Evolutionary conservation across 345 rosid genomes (phyloP).

Genomic region (Camelina laxa): DNA sequence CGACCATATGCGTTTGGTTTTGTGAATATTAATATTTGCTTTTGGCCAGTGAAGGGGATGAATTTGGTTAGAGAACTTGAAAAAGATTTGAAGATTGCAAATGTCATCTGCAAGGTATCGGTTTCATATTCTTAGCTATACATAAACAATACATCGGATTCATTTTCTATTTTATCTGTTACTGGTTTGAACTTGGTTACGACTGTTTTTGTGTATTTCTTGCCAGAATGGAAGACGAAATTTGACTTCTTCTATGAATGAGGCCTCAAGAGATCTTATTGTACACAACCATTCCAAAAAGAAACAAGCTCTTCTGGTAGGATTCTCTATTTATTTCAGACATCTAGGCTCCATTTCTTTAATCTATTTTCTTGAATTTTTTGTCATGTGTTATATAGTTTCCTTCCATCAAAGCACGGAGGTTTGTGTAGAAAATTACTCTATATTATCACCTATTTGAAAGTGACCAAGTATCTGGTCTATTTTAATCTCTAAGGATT

Average conservation of each 20-base stretch:
- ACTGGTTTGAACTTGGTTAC: constrained; percentile 38
- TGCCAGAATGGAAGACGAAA: constrained; percentile 96
- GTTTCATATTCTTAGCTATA: constrained; percentile 17
- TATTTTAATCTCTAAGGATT: not conserved
- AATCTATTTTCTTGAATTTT: not conserved
- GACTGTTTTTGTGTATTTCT: constrained; percentile 33
- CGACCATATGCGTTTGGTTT: not conserved
- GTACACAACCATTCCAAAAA: constrained; percentile 88
- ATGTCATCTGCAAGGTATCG: constrained; percentile 92
- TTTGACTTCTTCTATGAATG: constrained; percentile 86
- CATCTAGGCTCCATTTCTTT: constrained; percentile 19
- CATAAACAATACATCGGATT: constrained; percentile 1
- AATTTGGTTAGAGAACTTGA: constrained; percentile 96
- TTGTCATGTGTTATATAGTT: constrained; percentile 1
- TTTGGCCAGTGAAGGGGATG: constrained; percentile 99
- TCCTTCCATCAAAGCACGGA: not conserved
- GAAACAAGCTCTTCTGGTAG: constrained; percentile 94
- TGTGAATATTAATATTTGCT: constrained; percentile 35
- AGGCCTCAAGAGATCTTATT: constrained; percentile 97
- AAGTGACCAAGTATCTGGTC: not conserved
- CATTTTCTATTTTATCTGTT: constrained; percentile 16
- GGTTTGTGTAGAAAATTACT: constrained; percentile 10
- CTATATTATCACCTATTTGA: constrained; percentile 18
- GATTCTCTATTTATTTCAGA: constrained; percentile 29
- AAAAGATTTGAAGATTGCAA: constrained; percentile 95